Percentiles rank a stretch among this genome's conserved stretches.
Evolutionary conservation across 805 yeast genomes (phyloP).

Genomic region (Tetrapisispora taiwanensis): DNA sequence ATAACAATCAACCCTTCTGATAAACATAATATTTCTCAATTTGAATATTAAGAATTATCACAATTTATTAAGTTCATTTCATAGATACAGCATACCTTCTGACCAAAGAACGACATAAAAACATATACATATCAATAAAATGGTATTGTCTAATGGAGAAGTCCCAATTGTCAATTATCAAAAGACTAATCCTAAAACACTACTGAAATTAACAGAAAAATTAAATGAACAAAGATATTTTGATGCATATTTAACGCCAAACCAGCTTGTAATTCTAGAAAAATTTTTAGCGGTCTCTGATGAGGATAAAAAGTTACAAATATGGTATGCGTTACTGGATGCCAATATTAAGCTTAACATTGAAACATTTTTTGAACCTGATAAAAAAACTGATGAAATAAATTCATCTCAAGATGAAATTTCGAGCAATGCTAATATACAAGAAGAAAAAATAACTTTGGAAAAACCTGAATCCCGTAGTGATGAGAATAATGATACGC

Average conservation of each 20-base stretch:
- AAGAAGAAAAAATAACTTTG: too few relatives aligned
- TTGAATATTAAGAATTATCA: too few relatives aligned
- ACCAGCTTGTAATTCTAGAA: conserved; percentile 43
- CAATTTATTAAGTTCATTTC: too few relatives aligned
- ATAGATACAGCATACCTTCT: too few relatives aligned
- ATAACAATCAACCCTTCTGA: too few relatives aligned
- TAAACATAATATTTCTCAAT: too few relatives aligned
- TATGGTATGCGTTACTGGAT: conserved; percentile 40
- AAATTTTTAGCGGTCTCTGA: conserved; percentile 33
- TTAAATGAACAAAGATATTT: conserved; percentile 33
- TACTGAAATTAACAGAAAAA: conserved; percentile 29
- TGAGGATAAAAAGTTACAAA: conserved; percentile 14
- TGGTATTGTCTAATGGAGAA: conserved; percentile 1
- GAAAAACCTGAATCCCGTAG: neutral
- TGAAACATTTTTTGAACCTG: conserved; percentile 9
- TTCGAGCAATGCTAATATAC: neutral
- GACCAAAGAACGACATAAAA: too few relatives aligned
- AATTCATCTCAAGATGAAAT: neutral
- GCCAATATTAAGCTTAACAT: conserved; percentile 25
- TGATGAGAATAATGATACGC: too few relatives aligned
- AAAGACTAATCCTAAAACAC: conserved; percentile 21
- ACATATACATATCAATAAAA: too few relatives aligned
- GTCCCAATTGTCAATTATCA: conserved; percentile 24
- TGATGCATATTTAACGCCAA: conserved; percentile 43
- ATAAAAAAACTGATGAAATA: neutral